Conservation (phyloP, 768 basidiomycete species). For the Vishniacozyma victoriae region DNA sequence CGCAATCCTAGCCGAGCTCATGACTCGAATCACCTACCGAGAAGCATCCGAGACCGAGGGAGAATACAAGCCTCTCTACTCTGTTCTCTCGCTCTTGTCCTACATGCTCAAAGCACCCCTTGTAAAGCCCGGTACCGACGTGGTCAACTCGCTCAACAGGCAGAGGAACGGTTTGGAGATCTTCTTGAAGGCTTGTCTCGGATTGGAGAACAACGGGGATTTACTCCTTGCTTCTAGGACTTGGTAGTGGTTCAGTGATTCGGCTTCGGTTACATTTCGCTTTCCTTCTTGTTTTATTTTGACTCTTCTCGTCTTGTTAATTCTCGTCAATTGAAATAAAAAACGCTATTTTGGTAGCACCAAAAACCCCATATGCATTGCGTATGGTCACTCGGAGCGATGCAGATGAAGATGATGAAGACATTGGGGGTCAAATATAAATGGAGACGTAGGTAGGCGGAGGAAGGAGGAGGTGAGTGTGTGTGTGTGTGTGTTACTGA, state of each 20-base stretch:
- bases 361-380: too few species aligned
- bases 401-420: too few species aligned
- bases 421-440: too few species aligned
- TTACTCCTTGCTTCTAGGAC: slow-evolving; percentile 78
- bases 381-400: too few species aligned
- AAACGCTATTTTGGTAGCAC: too few species aligned
- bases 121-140: slow-evolving; percentile 80
- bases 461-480: too few species aligned
- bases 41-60: slow-evolving; percentile 7
- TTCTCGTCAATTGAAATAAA: too few species aligned
- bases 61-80: slow-evolving; percentile 79
- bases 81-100: slow-evolving; percentile 82
- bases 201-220: slow-evolving; percentile 75
- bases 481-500: too few species aligned
- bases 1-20: slow-evolving; percentile 83
- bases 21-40: slow-evolving; percentile 89
- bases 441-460: too few species aligned
- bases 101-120: slow-evolving; percentile 99
- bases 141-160: slow-evolving; percentile 89
- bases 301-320: background rate
- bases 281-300: too few species aligned
- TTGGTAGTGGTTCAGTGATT: slow-evolving; percentile 56
- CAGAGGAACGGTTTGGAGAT: slow-evolving; percentile 90
- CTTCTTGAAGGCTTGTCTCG: slow-evolving; percentile 91
- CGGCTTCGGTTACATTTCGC: too few species aligned